These are phyloP conservation scores for Astrothelium macrocarpum DNA, from an alignment of 495 filamentous ascomycete genomes.

Conservation along the genomic window DNA sequence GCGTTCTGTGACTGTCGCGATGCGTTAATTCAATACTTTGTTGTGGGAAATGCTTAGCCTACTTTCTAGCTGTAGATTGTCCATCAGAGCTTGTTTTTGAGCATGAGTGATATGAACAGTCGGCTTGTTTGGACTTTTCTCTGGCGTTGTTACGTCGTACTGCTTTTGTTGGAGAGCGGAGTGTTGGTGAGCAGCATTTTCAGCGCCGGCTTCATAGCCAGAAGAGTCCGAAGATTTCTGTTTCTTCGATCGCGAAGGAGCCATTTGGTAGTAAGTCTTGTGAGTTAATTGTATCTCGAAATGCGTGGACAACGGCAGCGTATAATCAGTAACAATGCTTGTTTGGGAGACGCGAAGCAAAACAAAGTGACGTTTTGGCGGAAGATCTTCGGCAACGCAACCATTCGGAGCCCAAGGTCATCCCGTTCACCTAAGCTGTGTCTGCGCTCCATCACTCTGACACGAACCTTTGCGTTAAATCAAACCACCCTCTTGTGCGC, in stretches of 20 bases:
- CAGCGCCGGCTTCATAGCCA: not conserved
- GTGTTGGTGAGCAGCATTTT: not conserved
- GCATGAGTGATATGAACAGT: slow-evolving; percentile 51
- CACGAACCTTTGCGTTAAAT: not conserved
- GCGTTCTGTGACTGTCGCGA: slow-evolving; percentile 68
- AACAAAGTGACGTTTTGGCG: slow-evolving; percentile 3
- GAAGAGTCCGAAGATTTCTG: slow-evolving; percentile 4
- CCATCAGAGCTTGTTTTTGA: slow-evolving; percentile 82
- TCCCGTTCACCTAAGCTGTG: not conserved
- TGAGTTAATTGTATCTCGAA: not conserved
- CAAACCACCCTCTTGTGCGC: too few relatives aligned
- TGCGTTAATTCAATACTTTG: not conserved
- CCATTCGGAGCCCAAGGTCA: not conserved
- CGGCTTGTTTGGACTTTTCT: slow-evolving; percentile 51
- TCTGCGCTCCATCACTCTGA: not conserved
- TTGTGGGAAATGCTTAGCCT: slow-evolving; percentile 29
- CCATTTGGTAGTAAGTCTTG: not conserved
- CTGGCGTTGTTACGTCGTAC: slow-evolving; percentile 37
- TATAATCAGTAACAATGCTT: not conserved
- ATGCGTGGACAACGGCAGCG: not conserved
- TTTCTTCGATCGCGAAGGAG: slow-evolving; percentile 7
- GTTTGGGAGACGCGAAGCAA: not conserved
- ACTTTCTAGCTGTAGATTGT: slow-evolving; percentile 92
- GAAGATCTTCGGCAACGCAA: not conserved
- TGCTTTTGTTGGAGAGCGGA: slow-evolving; percentile 24